Conservation (phyloP, 2,329 filamentous ascomycete species). For the Alternaria arbusti region DNA sequence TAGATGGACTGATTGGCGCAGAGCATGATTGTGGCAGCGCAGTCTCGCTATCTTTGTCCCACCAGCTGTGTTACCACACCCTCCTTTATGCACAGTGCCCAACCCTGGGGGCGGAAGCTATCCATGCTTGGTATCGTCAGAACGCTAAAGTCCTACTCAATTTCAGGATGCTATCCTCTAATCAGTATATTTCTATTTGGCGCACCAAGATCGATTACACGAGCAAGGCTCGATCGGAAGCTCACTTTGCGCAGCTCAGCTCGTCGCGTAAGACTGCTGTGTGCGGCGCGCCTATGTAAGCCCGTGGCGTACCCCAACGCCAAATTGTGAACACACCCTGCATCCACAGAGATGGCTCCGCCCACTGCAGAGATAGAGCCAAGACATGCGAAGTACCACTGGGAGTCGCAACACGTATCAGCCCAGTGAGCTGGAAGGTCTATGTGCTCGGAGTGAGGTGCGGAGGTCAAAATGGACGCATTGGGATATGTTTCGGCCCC, state of each 20-base stretch:
- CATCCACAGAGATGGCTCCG: neutral
- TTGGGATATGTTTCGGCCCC: neutral
- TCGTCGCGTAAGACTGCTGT: neutral
- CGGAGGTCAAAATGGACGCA: neutral
- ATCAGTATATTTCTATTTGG: neutral
- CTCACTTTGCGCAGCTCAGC: neutral
- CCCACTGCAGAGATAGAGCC: neutral
- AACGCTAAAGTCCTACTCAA: neutral
- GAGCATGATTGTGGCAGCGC: neutral
- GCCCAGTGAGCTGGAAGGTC: neutral
- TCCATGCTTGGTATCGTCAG: neutral
- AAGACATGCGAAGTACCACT: neutral
- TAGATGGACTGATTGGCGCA: neutral
- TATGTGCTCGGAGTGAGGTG: neutral
- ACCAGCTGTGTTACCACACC: neutral
- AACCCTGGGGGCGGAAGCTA: neutral
- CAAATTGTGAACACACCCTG: neutral
- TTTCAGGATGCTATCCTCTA: neutral
- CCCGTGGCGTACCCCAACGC: conserved; percentile 4
- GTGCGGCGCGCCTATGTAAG: conserved; percentile 4
- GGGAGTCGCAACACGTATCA: neutral
- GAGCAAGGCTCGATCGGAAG: neutral
- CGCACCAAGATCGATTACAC: neutral
- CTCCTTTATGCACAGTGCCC: neutral
- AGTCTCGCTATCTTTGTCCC: neutral